Conservation (phyloP, 768 basidiomycete genomes). For the Rubroboletus pulcherrimus region DNA sequence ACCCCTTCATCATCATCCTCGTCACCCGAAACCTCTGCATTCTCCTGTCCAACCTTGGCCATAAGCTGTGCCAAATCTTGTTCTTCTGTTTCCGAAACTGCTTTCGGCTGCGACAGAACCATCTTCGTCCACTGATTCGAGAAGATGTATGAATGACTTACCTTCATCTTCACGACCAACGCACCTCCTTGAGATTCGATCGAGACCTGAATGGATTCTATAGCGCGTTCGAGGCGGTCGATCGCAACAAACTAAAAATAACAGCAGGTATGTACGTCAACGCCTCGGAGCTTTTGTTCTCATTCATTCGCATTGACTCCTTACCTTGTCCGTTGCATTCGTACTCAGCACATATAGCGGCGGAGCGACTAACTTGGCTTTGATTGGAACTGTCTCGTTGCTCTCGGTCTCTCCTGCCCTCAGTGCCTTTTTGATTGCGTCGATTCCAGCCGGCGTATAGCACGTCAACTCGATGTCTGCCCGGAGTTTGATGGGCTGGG, state of each 20-base stretch:
- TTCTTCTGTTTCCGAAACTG: constrained; percentile 96
- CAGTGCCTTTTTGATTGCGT: constrained; percentile 92
- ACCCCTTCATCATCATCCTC: constrained; percentile 72
- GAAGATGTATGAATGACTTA: constrained; percentile 21
- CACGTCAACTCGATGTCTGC: constrained; percentile 98
- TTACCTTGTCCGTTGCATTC: constrained; percentile 93
- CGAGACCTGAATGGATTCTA: constrained; percentile 81
- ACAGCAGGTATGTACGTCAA: neutral
- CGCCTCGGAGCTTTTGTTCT: neutral
- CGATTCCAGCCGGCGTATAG: constrained; percentile 92
- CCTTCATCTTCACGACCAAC: constrained; percentile 96
- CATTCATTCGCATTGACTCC: constrained; percentile 4
- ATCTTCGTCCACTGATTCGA: neutral
- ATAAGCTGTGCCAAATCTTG: constrained; percentile 95
- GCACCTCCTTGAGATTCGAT: constrained; percentile 85
- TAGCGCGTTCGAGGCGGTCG: constrained; percentile 89
- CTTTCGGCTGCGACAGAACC: constrained; percentile 75
- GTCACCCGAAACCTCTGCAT: constrained; percentile 94
- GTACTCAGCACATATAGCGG: constrained; percentile 94
- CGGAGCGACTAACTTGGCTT: constrained; percentile 94
- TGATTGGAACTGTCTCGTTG: constrained; percentile 90
- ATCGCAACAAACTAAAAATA: constrained; percentile 70
- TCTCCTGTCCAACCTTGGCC: constrained; percentile 91
- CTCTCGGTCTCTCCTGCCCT: constrained; percentile 85
- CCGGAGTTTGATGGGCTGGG: constrained; percentile 97